Base-by-base conservation (phyloP, 371 early-diverging fungal species). In the Lichtheimia hyalospora region DNA sequence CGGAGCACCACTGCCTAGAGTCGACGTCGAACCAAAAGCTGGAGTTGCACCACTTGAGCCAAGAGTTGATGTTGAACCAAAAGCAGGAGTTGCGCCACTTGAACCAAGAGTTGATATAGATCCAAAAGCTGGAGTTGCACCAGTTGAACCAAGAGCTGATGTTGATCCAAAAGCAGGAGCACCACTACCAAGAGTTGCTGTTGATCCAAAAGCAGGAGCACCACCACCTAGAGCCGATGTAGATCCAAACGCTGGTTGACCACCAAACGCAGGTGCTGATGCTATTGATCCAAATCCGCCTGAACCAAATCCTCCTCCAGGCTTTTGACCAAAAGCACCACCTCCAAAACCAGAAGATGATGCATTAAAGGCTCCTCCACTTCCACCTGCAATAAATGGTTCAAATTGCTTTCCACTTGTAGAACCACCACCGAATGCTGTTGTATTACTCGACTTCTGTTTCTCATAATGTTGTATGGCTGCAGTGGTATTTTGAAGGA, bases 391-490 rank as follows among this genome's bases (percentile, higher is more conserved):
- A 24, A 62, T 57, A 57, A 76, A 76, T 21, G 77, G 77, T 25
- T 63, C 62, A 71, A 74, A 71, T 12, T 59, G 66, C 14, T 62
- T 52, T 39, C 40, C 42, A 24, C 52, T 43, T 8, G 63, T 57
- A 24, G 49, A 14, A n/a, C 67, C 65, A 16, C 75, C 73, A 66
- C 72, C 72, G 1, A 62, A 67, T 7, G 67, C 59, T 20, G 75
- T 52, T 8, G 51, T 52, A 10, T 21, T 46, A 2, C 54, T 62
- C 6, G 70, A 52, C 49, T 76, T 76, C 62, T 76, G 64, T 20
- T 65, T 66, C 44, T 76, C 67, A 39, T 71, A 75, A 59, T 79
- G 75, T 15, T 70, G 66, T 46, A 79, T 57, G 1, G 80, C 80
- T 10, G 58, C 73, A 18, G 52, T 44, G 24, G 73, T 54, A 40